Conservation (phyloP, 1,139 yeast genomes). For the Zhuliangozyma blackwelliae region DNA sequence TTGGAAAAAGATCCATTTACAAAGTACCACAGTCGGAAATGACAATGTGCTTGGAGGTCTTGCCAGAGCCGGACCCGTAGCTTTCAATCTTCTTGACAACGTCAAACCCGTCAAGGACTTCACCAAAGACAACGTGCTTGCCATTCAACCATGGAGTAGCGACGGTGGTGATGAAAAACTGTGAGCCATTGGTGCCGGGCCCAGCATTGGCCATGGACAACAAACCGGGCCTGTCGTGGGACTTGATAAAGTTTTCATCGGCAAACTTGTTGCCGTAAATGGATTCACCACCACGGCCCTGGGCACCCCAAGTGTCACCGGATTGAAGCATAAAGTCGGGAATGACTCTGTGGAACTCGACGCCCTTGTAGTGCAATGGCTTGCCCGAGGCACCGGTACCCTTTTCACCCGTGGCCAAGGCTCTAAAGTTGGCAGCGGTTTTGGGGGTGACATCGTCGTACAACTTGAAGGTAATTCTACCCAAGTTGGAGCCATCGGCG, state of each 20-base stretch:
- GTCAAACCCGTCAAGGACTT: conserved; percentile 87
- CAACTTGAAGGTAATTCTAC: conserved; percentile 49
- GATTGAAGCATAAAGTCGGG: conserved; percentile 99
- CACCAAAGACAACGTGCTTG: conserved; percentile 98
- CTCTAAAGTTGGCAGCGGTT: conserved; percentile 98
- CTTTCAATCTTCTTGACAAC: conserved; percentile 89
- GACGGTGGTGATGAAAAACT: conserved; percentile 97
- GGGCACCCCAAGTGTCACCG: conserved; percentile 94
- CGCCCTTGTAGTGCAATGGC: conserved; percentile 53
- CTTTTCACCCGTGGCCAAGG: conserved; percentile 94
- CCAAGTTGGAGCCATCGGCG: conserved; percentile 50
- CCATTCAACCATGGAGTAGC: conserved; percentile 97
- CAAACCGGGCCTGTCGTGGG: conserved; percentile 89
- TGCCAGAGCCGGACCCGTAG: conserved; percentile 80
- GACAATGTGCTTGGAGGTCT: conserved; percentile 71
- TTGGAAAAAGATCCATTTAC: conserved; percentile 21
- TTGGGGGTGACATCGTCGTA: conserved; percentile 95
- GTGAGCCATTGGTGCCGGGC: conserved; percentile 99
- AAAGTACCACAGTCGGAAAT: conserved; percentile 86
- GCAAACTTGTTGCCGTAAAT: conserved; percentile 95
- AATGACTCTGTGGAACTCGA: conserved; percentile 97
- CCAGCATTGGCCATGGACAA: conserved; percentile 99
- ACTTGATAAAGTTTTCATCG: conserved; percentile 88
- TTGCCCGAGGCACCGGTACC: conserved; percentile 60
- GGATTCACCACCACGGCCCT: conserved; percentile 98